Evolutionary conservation across 2,329 filamentous ascomycete genomes (phyloP), one percentile per base, ranked within the genome.

Genomic region (Apiospora saccharicola): DNA sequence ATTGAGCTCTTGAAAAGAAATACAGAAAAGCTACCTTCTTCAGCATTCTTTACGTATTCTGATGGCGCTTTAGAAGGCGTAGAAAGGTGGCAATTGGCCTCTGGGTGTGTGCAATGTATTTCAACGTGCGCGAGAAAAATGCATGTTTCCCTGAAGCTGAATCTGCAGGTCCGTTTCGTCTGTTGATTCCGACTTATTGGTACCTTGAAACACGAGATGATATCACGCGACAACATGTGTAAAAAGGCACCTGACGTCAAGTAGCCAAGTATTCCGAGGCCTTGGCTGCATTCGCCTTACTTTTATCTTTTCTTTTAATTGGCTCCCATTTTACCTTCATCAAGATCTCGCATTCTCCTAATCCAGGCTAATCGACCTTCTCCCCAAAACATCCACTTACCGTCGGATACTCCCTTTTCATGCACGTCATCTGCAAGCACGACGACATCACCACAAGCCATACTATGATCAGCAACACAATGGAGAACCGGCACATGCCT

Each of bases 201-300:
- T 61, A 37, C 53, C 26, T 34, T 64, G 57, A 64, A 64, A 41
- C 57, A 64, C 34, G 34, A n/a, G 34, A 64, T n/a, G 34, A 64
- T 41, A 64, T 64, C 57, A 64, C 34, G 30, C 34, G 34, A 64
- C 22, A 22, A n/a, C 57, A 24, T 30, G 13, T 37, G 53, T 10
- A 34, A n/a, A 61, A 37, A 61, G 37, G 19, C 51, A 6, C 19
- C 34, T 41, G 57, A 64, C 34, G 19, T 64, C 57, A 64, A 64
- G 41, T 34, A 22, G 57, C 57, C 57, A 41, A 64, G 34, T 16
- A 34, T 41, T 14, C 22, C 34, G 22, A 22, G 34, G 34, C 34
- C 57, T 64, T 41, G 57, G 57, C 57, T 24, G 34, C 10, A 41
- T n/a, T 64, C 57, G 3, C n/a, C 34, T 41, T 8, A 3, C 37